Percentiles rank a stretch among this genome's conserved stretches.
These are phyloP conservation scores for Paxillus involutus DNA, from an alignment of 768 basidiomycete species.

Conservation along the genomic window DNA sequence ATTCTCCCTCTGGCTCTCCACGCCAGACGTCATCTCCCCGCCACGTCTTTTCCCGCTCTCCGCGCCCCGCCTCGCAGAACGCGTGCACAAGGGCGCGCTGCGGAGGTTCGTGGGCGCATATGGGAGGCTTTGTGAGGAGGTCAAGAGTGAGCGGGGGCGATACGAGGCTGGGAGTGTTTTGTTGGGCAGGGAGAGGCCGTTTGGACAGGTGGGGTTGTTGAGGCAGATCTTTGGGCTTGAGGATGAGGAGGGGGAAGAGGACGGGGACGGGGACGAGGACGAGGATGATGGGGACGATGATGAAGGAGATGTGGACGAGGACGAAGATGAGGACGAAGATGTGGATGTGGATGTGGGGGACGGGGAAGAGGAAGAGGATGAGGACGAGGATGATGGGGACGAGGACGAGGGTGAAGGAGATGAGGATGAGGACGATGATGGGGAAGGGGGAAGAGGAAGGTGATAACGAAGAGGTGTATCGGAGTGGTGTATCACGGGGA, in stretches of 20 bases:
- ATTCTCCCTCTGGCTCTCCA: constrained; percentile 87
- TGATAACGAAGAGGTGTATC: too few relatives aligned
- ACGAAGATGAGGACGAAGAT: neutral
- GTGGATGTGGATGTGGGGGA: neutral
- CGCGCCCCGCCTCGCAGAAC: constrained; percentile 59
- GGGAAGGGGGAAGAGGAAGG: too few relatives aligned
- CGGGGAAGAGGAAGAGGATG: neutral
- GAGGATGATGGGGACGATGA: neutral
- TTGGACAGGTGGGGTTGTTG: constrained; percentile 72
- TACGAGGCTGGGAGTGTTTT: constrained; percentile 93
- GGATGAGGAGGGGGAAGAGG: constrained; percentile 30
- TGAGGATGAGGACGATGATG: too few relatives aligned
- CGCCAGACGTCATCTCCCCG: constrained; percentile 76
- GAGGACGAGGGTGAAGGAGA: constrained; percentile 18
- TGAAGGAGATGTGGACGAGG: neutral
- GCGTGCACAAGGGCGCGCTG: constrained; percentile 78
- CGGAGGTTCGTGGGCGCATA: constrained; percentile 70
- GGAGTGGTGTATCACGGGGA: too few relatives aligned
- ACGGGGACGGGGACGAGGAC: neutral
- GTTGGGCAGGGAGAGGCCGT: constrained; percentile 79
- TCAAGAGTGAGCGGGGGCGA: constrained; percentile 54
- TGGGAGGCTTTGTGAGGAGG: constrained; percentile 68
- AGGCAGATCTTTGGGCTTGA: constrained; percentile 79
- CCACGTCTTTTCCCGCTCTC: constrained; percentile 76
- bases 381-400: neutral